phyloP scores from a whole-genome alignment of 257 asterid species.

The Gentiana dahurica region DNA sequence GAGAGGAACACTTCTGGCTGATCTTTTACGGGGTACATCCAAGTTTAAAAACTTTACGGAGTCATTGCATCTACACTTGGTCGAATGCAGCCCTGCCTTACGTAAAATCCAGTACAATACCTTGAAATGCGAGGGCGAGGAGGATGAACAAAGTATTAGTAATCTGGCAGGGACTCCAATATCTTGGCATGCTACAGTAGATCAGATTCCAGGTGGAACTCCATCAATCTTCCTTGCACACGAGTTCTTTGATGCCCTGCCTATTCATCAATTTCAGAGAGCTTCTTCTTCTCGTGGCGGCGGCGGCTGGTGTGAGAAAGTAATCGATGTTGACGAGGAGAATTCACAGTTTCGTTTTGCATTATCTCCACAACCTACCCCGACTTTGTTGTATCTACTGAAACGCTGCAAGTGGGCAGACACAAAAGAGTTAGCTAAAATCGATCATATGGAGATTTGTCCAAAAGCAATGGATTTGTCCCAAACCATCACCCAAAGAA shows the following conservation, averaged over 20 bases:
- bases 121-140: conserved; percentile 53
- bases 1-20: conserved; percentile 93
- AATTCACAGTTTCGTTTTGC: conserved; percentile 79
- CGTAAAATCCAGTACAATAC: conserved; percentile 63
- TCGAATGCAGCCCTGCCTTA: conserved; percentile 88
- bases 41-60: conserved; percentile 70
- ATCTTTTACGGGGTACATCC: conserved; percentile 87
- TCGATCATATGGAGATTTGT: conserved; percentile 66
- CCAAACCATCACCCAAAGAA: conserved; percentile 61
- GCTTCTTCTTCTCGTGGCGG: conserved; percentile 31
- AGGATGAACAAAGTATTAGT: conserved; percentile 37
- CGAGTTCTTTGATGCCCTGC: conserved; percentile 95
- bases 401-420: conserved; percentile 74
- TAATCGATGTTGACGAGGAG: conserved; percentile 67
- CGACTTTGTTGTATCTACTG: conserved; percentile 77
- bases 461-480: conserved; percentile 90
- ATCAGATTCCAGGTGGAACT: conserved; percentile 81
- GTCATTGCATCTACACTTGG: conserved; percentile 74
- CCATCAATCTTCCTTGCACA: conserved; percentile 88
- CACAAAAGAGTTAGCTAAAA: conserved; percentile 43
- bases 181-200: conserved; percentile 86
- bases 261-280: conserved; percentile 98
- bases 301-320: conserved; percentile 88
- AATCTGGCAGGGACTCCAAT: conserved; percentile 59
- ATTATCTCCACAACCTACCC: conserved; percentile 86